These are phyloP conservation scores for Funneliformis caledonium DNA, from an alignment of 371 early-diverging fungal species.

Conservation along the genomic window DNA sequence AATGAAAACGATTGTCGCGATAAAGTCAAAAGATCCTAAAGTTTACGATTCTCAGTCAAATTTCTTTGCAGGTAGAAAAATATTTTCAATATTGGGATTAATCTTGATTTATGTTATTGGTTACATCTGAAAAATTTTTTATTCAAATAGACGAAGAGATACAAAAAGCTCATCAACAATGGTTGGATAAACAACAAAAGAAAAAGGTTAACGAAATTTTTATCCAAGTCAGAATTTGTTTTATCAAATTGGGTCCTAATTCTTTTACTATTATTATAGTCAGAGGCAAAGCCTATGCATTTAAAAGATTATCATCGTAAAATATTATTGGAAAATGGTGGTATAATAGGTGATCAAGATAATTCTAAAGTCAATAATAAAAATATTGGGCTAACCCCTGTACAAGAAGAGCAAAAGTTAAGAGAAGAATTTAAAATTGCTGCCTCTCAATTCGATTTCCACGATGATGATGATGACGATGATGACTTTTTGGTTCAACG, in stretches of 20 bases:
- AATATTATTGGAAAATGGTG: slow-evolving; percentile 72
- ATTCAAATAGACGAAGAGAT: slow-evolving; percentile 58
- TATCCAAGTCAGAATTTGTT: not conserved
- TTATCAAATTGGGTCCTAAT: not conserved
- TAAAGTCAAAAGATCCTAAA: slow-evolving; percentile 75
- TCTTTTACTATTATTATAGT: slow-evolving; percentile 24
- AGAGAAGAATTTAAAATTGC: slow-evolving; percentile 71
- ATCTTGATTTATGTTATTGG: not conserved
- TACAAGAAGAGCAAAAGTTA: slow-evolving; percentile 84
- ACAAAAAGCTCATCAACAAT: slow-evolving; percentile 61
- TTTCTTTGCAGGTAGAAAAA: slow-evolving; percentile 65
- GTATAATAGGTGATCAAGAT: slow-evolving; percentile 64
- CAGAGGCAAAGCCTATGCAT: slow-evolving; percentile 60
- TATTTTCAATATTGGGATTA: not conserved
- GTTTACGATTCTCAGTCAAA: slow-evolving; percentile 78
- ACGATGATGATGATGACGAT: slow-evolving; percentile 61
- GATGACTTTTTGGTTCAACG: slow-evolving; percentile 78
- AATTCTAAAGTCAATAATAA: slow-evolving; percentile 45
- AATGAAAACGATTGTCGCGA: slow-evolving; percentile 84
- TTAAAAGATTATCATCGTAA: slow-evolving; percentile 82
- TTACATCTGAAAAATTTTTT: not conserved
- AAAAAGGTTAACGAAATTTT: slow-evolving; percentile 42
- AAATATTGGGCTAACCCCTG: slow-evolving; percentile 61
- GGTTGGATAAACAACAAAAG: slow-evolving; percentile 65
- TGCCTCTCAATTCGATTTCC: slow-evolving; percentile 48